Conservation (phyloP, 1,284 basidiomycete genomes). For the Sporisorium iseilematis-ciliati region DNA sequence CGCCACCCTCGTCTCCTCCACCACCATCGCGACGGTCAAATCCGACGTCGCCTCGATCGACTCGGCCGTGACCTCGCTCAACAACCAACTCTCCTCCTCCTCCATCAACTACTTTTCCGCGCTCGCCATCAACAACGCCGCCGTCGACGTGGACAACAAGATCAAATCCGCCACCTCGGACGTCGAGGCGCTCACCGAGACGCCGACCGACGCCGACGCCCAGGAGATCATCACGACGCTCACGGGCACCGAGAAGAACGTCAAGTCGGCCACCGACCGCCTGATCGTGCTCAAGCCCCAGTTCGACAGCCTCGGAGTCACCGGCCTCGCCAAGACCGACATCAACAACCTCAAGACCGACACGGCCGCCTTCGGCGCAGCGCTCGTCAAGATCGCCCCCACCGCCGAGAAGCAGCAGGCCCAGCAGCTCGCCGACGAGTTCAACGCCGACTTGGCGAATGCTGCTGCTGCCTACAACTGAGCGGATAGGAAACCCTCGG, state of each 20-base stretch:
- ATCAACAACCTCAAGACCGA: slow-evolving; percentile 20
- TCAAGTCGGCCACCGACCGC: slow-evolving; percentile 14
- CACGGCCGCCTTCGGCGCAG: slow-evolving; percentile 18
- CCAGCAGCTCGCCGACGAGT: slow-evolving; percentile 17
- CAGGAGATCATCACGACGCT: slow-evolving; percentile 20
- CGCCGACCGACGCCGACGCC: slow-evolving; percentile 18
- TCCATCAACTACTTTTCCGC: slow-evolving; percentile 28
- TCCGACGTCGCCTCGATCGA: slow-evolving; percentile 24
- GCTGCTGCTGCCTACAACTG: slow-evolving; percentile 21
- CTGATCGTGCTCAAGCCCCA: slow-evolving; percentile 25
- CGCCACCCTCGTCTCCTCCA: slow-evolving; percentile 17
- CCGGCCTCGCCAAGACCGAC: slow-evolving; percentile 6
- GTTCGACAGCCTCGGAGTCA: slow-evolving; percentile 18
- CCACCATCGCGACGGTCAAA: slow-evolving; percentile 25
- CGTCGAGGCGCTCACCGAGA: slow-evolving; percentile 19
- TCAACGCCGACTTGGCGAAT: slow-evolving; percentile 26
- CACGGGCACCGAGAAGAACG: slow-evolving; percentile 25
- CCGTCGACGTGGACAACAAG: slow-evolving; percentile 18
- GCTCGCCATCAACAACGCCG: slow-evolving; percentile 19
- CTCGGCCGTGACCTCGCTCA: slow-evolving; percentile 17
- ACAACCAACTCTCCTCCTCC: slow-evolving; percentile 15
- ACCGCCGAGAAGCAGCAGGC: slow-evolving; percentile 4
- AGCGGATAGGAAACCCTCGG: not conserved
- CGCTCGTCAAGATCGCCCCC: slow-evolving; percentile 10
- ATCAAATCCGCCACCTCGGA: slow-evolving; percentile 28